Base-by-base conservation (phyloP, 805 yeast genomes). In the Saccharomycodes ludwigii region DNA sequence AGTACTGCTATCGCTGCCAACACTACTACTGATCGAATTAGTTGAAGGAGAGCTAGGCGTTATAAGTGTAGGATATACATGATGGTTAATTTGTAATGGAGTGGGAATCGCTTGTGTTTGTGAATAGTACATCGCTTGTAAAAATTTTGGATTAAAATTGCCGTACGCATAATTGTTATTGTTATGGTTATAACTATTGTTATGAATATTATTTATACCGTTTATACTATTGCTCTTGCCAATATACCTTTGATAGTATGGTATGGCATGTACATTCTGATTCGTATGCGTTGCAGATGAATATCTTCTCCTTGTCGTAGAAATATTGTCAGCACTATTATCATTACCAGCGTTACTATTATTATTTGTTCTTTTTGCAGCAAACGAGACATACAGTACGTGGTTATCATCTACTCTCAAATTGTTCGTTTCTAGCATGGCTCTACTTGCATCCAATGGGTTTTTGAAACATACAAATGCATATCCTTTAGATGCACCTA, bases 381-480 rank as follows among this genome's bases (percentile, higher is more conserved):
- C 93, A 57, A 81, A 72, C 29, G 88, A 77, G 23, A 81, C 86
- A 46, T 65, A 66, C 32, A 77, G 56, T 43, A 57, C 61, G 43
- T 68, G 68, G 30, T 73, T 75, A 67, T 68, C 70, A 69, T 42
- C 38, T 8, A 52, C 27, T 24, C 35, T 44, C 20, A 33, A 38
- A 3, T 53, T 47, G 30, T 51, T 46, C 3, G 57, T 76, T 32
- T 66, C 75, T 28, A 70, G 68, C 34, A 78, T 71, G 11, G 93
- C 88, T 44, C 65, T 61, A 30, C 72, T 68, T 6, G 93, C 91
- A 46, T 74, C 69, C 30, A 70, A 59, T 34, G 80, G 76, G 39
- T 59, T 59, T 44, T 71, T 73, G 48, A 68, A 82, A 55, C 84
- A 79, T 33, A 81, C 82, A 59, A 82, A 82, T 27, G 91, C 93